A percentile compares a stretch with the other conserved stretches of the same genome.
These are phyloP conservation scores for Backusella sp. DNA, from an alignment of 192 early-diverging fungal species.

Conservation along the genomic window DNA sequence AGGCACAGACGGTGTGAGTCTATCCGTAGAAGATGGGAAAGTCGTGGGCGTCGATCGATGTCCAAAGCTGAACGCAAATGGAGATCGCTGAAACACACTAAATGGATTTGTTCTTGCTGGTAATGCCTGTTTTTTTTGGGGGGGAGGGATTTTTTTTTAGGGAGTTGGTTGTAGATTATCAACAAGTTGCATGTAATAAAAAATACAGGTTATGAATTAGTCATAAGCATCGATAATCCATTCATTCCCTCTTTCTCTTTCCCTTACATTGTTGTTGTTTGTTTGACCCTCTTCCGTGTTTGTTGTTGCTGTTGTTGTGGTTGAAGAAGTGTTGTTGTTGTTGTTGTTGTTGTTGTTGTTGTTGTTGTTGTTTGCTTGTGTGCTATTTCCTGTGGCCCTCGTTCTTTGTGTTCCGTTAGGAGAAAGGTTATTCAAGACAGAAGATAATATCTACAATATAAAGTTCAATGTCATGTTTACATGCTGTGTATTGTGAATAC, in stretches of 20 bases:
- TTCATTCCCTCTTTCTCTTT: neutral
- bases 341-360: neutral
- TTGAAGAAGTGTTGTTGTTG: neutral
- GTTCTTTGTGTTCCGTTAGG: neutral
- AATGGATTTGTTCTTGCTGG: neutral
- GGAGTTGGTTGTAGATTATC: too few relatives aligned
- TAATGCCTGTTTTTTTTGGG: neutral
- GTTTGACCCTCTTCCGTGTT: neutral
- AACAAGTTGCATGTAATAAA: neutral
- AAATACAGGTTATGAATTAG: neutral
- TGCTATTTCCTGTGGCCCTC: neutral
- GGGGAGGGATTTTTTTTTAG: neutral
- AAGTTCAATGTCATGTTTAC: too few relatives aligned
- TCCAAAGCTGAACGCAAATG: constrained; percentile 14
- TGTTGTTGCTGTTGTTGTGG: neutral
- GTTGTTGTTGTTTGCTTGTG: neutral
- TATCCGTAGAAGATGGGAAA: neutral
- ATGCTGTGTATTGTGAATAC: neutral
- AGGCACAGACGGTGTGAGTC: constrained; percentile 20
- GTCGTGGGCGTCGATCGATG: neutral
- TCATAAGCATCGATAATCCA: neutral
- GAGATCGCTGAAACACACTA: constrained; percentile 8
- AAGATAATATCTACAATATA: neutral
- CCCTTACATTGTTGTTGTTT: neutral
- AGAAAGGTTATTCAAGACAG: constrained; percentile 9